Percentiles rank a stretch among this genome's conserved stretches.
Conservation (phyloP, 2,329 filamentous ascomycete genomes). For the Pyricularia grisea region DNA sequence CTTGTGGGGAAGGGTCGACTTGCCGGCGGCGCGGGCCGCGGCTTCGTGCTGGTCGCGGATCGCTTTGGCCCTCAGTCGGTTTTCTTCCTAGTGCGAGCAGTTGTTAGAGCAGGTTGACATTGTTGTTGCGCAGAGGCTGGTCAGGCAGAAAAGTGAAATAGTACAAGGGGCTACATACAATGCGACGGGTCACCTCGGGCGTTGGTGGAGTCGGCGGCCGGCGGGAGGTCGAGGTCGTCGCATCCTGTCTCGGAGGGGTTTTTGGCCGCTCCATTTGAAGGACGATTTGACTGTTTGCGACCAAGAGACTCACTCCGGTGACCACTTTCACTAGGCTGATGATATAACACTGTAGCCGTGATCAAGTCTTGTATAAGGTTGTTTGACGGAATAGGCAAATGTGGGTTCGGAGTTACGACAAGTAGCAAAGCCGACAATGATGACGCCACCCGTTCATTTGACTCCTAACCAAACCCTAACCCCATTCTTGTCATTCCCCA, state of each 20-base stretch:
- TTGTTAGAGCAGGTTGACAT: constrained; percentile 8
- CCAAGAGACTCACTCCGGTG: background rate
- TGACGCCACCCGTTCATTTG: background rate
- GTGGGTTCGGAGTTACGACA: constrained; percentile 1
- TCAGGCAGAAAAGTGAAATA: background rate
- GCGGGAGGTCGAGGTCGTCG: constrained; percentile 10
- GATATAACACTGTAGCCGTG: background rate
- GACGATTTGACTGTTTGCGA: background rate
- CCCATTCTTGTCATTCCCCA: background rate
- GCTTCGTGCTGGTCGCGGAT: constrained; percentile 65
- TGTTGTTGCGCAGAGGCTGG: background rate
- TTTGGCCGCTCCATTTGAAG: constrained; percentile 34
- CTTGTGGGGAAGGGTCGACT: constrained; percentile 30
- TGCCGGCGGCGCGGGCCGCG: constrained; percentile 38
- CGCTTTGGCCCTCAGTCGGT: constrained; percentile 80
- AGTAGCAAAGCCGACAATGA: background rate
- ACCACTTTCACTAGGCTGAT: background rate
- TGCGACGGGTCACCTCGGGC: constrained; percentile 43
- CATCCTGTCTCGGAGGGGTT: constrained; percentile 31
- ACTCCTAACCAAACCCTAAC: background rate
- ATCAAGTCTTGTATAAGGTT: background rate
- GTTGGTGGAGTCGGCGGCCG: constrained; percentile 36
- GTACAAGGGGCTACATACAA: constrained; percentile 29
- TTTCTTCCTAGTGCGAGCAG: constrained; percentile 58
- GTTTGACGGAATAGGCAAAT: background rate